phyloP scores from a whole-genome alignment of 1,284 basidiomycete species.

The Mycocalia duriaeana region DNA sequence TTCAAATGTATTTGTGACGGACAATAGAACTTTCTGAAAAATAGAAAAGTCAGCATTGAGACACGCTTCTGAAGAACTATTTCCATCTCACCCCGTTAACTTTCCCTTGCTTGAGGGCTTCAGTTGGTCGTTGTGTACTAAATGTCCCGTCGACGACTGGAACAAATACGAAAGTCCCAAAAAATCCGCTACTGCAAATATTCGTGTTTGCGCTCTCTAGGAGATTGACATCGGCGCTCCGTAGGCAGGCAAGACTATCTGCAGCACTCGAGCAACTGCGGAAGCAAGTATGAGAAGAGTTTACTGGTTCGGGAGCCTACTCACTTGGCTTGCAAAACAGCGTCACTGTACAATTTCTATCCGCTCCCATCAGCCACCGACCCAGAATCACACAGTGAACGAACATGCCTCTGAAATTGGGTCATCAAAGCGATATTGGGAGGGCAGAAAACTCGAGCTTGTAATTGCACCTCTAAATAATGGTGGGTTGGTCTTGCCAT shows the following conservation, averaged over 20 bases:
- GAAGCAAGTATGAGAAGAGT: neutral
- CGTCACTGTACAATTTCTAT: conserved; percentile 30
- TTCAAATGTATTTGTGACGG: conserved; percentile 36
- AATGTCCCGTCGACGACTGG: conserved; percentile 43
- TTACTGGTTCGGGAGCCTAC: conserved; percentile 2
- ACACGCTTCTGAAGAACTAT: no score
- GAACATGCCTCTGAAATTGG: conserved; percentile 35
- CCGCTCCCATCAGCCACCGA: neutral
- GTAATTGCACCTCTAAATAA: conserved; percentile 41
- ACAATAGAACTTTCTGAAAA: conserved; percentile 24
- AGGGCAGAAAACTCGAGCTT: conserved; percentile 39
- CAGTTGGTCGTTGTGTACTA: conserved; percentile 36
- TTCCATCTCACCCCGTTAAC: conserved; percentile 37
- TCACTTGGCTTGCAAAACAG: conserved; percentile 27
- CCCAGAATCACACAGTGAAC: neutral
- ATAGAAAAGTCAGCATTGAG: no score
- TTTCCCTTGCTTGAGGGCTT: conserved; percentile 27
- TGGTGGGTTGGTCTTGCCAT: conserved; percentile 31
- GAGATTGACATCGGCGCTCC: conserved; percentile 20
- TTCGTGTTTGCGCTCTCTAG: conserved; percentile 31
- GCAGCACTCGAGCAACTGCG: conserved; percentile 29
- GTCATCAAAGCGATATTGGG: conserved; percentile 42
- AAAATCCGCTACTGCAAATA: conserved; percentile 31
- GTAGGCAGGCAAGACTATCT: conserved; percentile 33
- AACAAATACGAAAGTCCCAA: conserved; percentile 35